Conservation (phyloP, 2,329 filamentous ascomycete species). For the Dactylonectria macrodidyma region DNA sequence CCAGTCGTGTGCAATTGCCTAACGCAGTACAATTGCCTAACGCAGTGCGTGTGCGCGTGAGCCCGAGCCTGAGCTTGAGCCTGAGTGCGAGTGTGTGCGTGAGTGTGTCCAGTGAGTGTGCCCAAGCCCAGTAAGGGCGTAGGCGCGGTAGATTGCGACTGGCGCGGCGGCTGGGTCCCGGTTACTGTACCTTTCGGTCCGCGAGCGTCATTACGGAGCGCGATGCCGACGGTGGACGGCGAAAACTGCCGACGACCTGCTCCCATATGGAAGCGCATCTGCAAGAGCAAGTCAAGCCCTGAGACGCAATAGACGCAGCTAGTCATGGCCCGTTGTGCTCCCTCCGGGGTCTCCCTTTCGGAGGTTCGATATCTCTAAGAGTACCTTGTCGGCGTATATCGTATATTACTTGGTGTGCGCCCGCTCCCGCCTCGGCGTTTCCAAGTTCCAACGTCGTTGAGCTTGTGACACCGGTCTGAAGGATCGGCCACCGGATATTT, state of each 20-base stretch:
- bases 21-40: conserved; percentile 1
- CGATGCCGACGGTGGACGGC: conserved; percentile 14
- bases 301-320: conserved; percentile 24
- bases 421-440: neutral
- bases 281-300: neutral
- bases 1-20: conserved; percentile 28
- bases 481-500: neutral
- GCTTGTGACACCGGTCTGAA: neutral
- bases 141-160: conserved; percentile 26
- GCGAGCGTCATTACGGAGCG: conserved; percentile 29
- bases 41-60: conserved; percentile 9
- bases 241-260: conserved; percentile 22
- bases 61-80: conserved; percentile 34
- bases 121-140: neutral
- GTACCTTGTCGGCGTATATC: neutral
- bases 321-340: conserved; percentile 4
- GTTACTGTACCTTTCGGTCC: conserved; percentile 41
- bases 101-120: conserved; percentile 8
- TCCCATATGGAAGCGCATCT: conserved; percentile 11
- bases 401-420: neutral
- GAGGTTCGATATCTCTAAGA: neutral
- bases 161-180: conserved; percentile 39
- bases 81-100: conserved; percentile 29
- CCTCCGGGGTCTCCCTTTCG: neutral
- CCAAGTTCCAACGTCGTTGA: neutral